Evolutionary conservation across 768 basidiomycete genomes (phyloP).

Genomic region (Hypholoma sublateritium): DNA sequence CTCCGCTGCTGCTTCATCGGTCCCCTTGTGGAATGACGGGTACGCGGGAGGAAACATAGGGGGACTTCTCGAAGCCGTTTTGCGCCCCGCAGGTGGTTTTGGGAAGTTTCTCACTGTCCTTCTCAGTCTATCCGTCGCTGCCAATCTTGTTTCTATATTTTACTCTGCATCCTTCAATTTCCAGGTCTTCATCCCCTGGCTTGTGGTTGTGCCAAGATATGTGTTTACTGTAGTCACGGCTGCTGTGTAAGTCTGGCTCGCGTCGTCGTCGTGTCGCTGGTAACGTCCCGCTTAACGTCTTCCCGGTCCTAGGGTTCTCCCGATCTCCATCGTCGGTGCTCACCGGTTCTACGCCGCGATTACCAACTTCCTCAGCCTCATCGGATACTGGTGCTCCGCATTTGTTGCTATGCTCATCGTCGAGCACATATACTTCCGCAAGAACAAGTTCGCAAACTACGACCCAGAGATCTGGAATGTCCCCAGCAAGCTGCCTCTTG

Average conservation of each 20-base stretch:
- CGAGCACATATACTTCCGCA: constrained; percentile 70
- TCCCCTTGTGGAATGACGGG: constrained; percentile 58
- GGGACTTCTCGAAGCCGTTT: constrained; percentile 69
- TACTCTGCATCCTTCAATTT: constrained; percentile 76
- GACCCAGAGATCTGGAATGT: constrained; percentile 57
- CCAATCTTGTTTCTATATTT: constrained; percentile 78
- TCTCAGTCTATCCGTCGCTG: constrained; percentile 75
- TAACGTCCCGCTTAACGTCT: no score
- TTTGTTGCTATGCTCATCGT: constrained; percentile 59
- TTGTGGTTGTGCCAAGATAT: constrained; percentile 68
- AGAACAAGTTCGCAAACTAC: constrained; percentile 50
- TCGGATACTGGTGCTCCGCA: constrained; percentile 61
- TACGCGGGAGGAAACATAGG: constrained; percentile 61
- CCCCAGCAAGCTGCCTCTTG: constrained; percentile 58
- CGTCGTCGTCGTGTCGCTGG: background rate
- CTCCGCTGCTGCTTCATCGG: constrained; percentile 49
- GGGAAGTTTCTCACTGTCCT: constrained; percentile 78
- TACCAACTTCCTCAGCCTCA: constrained; percentile 73
- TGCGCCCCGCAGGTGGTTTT: constrained; percentile 68
- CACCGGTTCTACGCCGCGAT: constrained; percentile 69
- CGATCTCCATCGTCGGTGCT: constrained; percentile 69
- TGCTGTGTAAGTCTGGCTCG: constrained; percentile 58
- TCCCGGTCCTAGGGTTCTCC: constrained; percentile 60
- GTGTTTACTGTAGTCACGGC: constrained; percentile 70
- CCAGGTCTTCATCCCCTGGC: constrained; percentile 62